phyloP scores from a whole-genome alignment of 208 protist genomes.

The Spongospora subterranea region DNA sequence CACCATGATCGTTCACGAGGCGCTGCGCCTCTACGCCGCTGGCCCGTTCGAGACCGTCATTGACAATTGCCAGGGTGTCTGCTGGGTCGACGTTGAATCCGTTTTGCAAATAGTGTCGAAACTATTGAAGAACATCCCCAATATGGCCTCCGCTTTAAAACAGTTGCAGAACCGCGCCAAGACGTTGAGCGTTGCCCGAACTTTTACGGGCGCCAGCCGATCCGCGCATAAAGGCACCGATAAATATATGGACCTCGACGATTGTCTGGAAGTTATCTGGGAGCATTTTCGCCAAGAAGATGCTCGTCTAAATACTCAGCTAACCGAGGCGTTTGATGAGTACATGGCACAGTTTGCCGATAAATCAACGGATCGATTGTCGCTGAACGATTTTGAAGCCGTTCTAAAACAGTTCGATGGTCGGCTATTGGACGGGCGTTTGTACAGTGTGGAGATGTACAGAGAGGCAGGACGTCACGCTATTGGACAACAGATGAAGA shows the following conservation, averaged over 20 bases:
- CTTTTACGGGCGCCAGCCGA: neutral
- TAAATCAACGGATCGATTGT: neutral
- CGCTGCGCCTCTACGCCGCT: neutral
- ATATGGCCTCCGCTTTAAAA: neutral
- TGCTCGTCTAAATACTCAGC: neutral
- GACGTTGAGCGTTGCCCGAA: neutral
- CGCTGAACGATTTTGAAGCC: constrained; percentile 41
- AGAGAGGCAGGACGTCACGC: neutral
- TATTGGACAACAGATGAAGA: neutral
- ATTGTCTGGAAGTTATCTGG: constrained; percentile 44
- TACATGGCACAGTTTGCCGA: neutral
- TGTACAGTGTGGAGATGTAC: neutral
- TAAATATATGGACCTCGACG: constrained; percentile 27
- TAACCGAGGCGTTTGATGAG: neutral
- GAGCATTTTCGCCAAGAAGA: neutral
- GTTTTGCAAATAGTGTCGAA: neutral
- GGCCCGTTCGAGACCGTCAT: constrained; percentile 26
- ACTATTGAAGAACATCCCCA: neutral
- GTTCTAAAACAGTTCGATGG: neutral
- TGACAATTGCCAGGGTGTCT: constrained; percentile 41
- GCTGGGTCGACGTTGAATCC: neutral
- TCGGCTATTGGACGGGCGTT: neutral
- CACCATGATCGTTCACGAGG: constrained; percentile 22
- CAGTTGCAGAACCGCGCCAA: neutral
- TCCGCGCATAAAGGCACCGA: constrained; percentile 31